phyloP scores from a whole-genome alignment of 75 land plant genomes.

The Selaginella tamariscina region DNA sequence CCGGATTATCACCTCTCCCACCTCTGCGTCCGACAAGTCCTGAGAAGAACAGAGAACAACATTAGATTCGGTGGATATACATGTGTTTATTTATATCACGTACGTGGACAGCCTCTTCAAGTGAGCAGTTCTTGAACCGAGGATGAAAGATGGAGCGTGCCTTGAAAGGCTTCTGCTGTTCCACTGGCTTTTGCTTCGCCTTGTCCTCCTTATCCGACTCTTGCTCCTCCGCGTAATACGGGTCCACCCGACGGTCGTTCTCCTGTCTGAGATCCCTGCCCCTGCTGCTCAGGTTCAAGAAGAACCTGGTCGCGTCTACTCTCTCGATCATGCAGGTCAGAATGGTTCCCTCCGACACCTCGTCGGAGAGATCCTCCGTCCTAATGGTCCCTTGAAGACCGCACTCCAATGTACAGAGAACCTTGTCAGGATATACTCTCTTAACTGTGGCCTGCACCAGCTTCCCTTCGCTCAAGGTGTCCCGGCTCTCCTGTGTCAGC shows the following conservation, averaged over 20 bases:
- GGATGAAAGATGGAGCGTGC: conserved; percentile 97
- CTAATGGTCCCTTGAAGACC: not conserved
- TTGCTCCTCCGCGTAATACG: too few species aligned
- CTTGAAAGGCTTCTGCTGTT: conserved; percentile 62
- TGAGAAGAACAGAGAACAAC: conserved; percentile 18
- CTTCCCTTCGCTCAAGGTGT: conserved; percentile 2
- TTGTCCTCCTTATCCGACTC: conserved; percentile 64
- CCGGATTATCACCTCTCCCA: conserved; percentile 75
- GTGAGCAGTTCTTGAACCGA: conserved; percentile 70
- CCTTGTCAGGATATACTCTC: not conserved
- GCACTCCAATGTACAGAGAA: not conserved
- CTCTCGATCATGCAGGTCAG: conserved; percentile 60
- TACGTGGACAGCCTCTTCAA: conserved; percentile 75
- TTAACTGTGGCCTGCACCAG: not conserved
- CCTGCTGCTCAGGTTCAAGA: conserved; percentile 30
- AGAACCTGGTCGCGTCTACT: conserved; percentile 37
- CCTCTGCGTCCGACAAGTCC: conserved; percentile 77
- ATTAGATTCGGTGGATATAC: too few species aligned
- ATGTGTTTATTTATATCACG: not conserved
- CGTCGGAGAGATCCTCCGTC: too few species aligned
- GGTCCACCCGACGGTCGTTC: too few species aligned
- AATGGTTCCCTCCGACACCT: conserved; percentile 58
- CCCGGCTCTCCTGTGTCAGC: conserved; percentile 3
- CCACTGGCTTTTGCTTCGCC: conserved; percentile 57
- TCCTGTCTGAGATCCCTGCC: conserved; percentile 41